phyloP scores from a whole-genome alignment of 2,329 filamentous ascomycete genomes.

The Sarocladium brachiariae region DNA sequence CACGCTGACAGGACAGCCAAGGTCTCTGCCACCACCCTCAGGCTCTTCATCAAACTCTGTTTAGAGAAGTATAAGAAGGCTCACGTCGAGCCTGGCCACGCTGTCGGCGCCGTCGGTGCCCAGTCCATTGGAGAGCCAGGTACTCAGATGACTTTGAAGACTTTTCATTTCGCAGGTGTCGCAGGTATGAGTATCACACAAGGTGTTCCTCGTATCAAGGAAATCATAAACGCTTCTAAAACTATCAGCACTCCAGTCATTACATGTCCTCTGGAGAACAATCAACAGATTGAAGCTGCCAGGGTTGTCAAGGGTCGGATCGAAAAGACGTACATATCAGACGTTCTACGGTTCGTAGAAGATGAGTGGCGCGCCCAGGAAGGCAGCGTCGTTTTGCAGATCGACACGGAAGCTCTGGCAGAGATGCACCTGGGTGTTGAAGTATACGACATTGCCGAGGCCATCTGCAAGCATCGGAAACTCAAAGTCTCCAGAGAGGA shows the following conservation, averaged over 20 bases:
- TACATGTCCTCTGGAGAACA: slow-evolving; percentile 74
- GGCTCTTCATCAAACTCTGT: slow-evolving; percentile 72
- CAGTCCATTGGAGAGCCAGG: slow-evolving; percentile 98
- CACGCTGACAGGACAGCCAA: slow-evolving; percentile 71
- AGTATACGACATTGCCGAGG: slow-evolving; percentile 63
- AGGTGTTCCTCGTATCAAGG: slow-evolving; percentile 98
- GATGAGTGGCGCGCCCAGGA: slow-evolving; percentile 78
- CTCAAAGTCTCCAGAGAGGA: slow-evolving; percentile 67
- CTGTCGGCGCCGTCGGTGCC: slow-evolving; percentile 90
- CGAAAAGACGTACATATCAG: slow-evolving; percentile 86
- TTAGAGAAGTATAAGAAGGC: slow-evolving; percentile 86
- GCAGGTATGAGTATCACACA: slow-evolving; percentile 99
- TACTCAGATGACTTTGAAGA: slow-evolving; percentile 98
- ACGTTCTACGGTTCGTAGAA: slow-evolving; percentile 74
- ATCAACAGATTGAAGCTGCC: slow-evolving; percentile 69
- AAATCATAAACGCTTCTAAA: slow-evolving; percentile 98
- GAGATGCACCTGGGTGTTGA: slow-evolving; percentile 77
- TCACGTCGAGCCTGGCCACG: slow-evolving; percentile 88
- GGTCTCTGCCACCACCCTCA: slow-evolving; percentile 67
- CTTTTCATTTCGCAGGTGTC: slow-evolving; percentile 99
- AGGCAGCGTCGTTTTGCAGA: slow-evolving; percentile 70
- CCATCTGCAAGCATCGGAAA: slow-evolving; percentile 76
- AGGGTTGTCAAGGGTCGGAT: slow-evolving; percentile 87
- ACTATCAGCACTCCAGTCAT: slow-evolving; percentile 92
- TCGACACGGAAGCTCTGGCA: slow-evolving; percentile 72